Base-by-base conservation (phyloP, 148 eudicot species). In the Camellia sinensis region DNA sequence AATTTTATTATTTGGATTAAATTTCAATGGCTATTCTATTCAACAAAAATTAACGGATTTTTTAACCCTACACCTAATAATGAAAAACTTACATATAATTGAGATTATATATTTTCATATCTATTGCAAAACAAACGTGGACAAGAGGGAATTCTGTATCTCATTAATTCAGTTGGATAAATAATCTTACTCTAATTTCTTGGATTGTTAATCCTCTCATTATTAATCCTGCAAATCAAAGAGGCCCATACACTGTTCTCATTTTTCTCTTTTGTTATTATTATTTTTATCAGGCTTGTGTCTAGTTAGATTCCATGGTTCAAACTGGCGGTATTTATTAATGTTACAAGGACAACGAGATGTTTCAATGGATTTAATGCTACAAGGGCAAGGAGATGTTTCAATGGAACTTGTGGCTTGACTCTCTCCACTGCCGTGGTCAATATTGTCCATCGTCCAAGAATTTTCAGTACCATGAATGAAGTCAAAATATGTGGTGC, bases 401-500 rank as follows among this genome's bases (percentile, higher is more conserved):
- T 21, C 71, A 65, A 41, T 46, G 17, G 45, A 73, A 21, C 21
- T 6, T 43, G 72, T 48, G 59, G 74, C 45, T 50, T 79, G 46
- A 59, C 46, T 45, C 46, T 56, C 46, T 44, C 74, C 29, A 45
- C 67, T 41, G 37, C 63, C 46, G 19, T 71, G 43, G 57, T 63
- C 73, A 57, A 40, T 53, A 29, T 82, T 57, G 45, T 66, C 19
- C 54, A 44, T 60, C 73, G 15, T 78, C 63, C 72, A 29, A 5
- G 54, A 73, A 69, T 67, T 37, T 78, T 68, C 21, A 48, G 76
- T 67, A 69, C 76, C 7, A 89, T 89, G 91, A 89, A 64, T 78
- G 82, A 83, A 66, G 83, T 86, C 44, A 86, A 78, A 83, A 79
- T 78, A 70, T 75, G 69, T 76, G 80, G 83, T 62, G 70, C 89